Conservation (phyloP, 2,329 filamentous ascomycete species). For the Fonsecaea pedrosoi region DNA sequence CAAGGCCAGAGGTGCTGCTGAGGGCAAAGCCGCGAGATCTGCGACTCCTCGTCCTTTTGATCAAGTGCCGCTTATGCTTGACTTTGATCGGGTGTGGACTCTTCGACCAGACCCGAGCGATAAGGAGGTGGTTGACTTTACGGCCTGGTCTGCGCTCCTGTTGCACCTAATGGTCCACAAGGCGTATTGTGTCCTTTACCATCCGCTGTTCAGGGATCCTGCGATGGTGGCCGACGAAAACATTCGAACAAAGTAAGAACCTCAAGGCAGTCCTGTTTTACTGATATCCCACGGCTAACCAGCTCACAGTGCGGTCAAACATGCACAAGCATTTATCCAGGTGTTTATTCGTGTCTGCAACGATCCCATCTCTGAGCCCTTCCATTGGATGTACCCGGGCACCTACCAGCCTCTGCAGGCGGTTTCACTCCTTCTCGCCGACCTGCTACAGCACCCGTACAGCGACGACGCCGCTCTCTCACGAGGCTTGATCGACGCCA, state of each 20-base stretch:
- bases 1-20: neutral
- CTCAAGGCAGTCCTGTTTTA: neutral
- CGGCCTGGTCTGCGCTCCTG: slow-evolving; percentile 32
- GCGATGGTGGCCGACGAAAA: slow-evolving; percentile 16
- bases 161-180: slow-evolving; percentile 40
- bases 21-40: neutral
- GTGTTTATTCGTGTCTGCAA: slow-evolving; percentile 39
- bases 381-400: slow-evolving; percentile 41
- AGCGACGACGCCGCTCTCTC: slow-evolving; percentile 37
- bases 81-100: slow-evolving; percentile 32
- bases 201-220: slow-evolving; percentile 35
- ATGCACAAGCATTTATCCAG: slow-evolving; percentile 39
- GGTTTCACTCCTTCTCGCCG: slow-evolving; percentile 36
- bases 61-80: neutral
- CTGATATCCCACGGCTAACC: neutral
- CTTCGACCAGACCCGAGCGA: slow-evolving; percentile 27
- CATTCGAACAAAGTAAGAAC: slow-evolving; percentile 28
- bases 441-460: slow-evolving; percentile 36
- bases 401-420: slow-evolving; percentile 40
- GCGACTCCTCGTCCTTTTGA: neutral
- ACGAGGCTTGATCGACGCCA: slow-evolving; percentile 34
- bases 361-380: slow-evolving; percentile 34
- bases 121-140: slow-evolving; percentile 30
- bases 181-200: slow-evolving; percentile 39
- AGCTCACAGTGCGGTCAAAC: slow-evolving; percentile 35